Evolutionary conservation across 2,329 filamentous ascomycete genomes (phyloP), one percentile per base, ranked within the genome.

Genomic region (Neofusicoccum sp.): DNA sequence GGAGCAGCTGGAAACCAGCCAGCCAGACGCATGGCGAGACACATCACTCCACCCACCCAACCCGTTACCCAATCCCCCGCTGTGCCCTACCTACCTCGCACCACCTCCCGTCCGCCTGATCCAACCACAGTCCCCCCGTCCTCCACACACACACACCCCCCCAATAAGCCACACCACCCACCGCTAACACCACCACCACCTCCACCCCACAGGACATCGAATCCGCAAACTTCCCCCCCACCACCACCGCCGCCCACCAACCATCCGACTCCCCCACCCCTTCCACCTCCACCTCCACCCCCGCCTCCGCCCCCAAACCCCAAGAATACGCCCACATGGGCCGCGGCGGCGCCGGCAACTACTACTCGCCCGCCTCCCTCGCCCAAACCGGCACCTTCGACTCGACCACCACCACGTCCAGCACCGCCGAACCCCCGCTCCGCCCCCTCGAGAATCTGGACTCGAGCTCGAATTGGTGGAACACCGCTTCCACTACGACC

Each of bases 261-360:
- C 45, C 38, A 20, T 20, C 20, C 20, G 20, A 75, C 57, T 71
- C 68, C 51, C 53, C 63, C 9, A 63, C 67, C 41, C 44, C 66
- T 16, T 61, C 65, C 31, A 61, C 67, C 44, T 54, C 63, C 30
- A 63, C 16, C 62, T n/a, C 58, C 68, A 31, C 45, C 38, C 44
- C 62, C 30, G 61, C 67, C 36, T 63, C 20, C 60, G 65, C 38
- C 64, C 70, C 58, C 24, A 47, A 63, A n/a, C 48, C 65, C 8
- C 72, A 73, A 64, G 70, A 76, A 58, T 79, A 79, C 65, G 75
- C 77, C 4, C 75, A 78, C 63, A 75, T 70, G 54, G 78, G 78
- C 36, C 71, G 78, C 41, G 78, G 78, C 41, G 79, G 79, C 40
- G 74, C 75, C 4, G 79, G 78, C 3, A 80, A 81, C 67, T 79